Conservation (phyloP, 2,329 filamentous ascomycete genomes). For the Exophiala dermatitidis region DNA sequence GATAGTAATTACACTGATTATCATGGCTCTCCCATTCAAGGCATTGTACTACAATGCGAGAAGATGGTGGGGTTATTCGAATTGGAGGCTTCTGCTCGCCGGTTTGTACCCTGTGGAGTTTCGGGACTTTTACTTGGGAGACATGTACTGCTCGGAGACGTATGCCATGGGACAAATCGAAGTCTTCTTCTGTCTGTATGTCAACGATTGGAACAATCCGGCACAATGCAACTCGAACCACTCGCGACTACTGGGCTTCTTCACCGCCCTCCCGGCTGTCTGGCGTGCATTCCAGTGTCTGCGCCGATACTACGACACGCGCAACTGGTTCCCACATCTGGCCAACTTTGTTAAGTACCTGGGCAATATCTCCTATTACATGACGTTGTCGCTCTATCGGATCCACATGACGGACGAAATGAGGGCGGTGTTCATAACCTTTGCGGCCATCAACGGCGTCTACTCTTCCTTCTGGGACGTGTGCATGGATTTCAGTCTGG, state of each 20-base stretch:
- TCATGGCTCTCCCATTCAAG: constrained; percentile 70
- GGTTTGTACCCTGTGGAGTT: constrained; percentile 93
- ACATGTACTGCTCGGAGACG: constrained; percentile 94
- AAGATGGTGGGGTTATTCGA: constrained; percentile 81
- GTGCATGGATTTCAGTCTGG: constrained; percentile 91
- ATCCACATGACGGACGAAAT: constrained; percentile 54
- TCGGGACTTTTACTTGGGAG: constrained; percentile 91
- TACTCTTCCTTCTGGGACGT: constrained; percentile 91
- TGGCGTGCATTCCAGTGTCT: constrained; percentile 89
- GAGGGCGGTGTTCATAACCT: constrained; percentile 66
- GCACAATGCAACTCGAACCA: constrained; percentile 75
- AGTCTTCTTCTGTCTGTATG: constrained; percentile 90
- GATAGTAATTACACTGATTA: constrained; percentile 57
- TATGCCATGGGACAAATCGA: constrained; percentile 86
- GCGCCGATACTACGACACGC: constrained; percentile 78
- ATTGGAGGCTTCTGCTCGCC: constrained; percentile 77
- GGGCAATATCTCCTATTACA: constrained; percentile 72
- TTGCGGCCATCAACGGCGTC: constrained; percentile 71
- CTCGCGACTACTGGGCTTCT: constrained; percentile 77
- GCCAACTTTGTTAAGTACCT: constrained; percentile 88
- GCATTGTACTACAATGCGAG: constrained; percentile 69
- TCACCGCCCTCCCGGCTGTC: constrained; percentile 73
- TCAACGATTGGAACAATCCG: constrained; percentile 66
- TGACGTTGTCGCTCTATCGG: constrained; percentile 74
- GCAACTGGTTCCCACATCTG: constrained; percentile 82